Evolutionary conservation across 2,329 filamentous ascomycete genomes (phyloP).

Genomic region (Botrytis sinoallii): DNA sequence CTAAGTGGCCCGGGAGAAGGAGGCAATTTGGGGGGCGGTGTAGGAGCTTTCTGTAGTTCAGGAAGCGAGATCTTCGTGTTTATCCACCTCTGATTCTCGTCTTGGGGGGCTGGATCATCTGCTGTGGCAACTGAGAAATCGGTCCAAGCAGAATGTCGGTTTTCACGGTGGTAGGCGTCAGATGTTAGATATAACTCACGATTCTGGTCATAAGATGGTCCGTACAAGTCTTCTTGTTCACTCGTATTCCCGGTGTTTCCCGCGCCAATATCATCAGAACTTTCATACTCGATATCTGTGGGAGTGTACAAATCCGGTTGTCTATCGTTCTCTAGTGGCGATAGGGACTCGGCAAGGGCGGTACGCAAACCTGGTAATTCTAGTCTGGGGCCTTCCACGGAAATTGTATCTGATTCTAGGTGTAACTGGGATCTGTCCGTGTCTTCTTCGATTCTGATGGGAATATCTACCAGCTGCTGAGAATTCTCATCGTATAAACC

Average conservation of each 20-base stretch:
- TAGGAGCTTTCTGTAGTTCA: constrained; percentile 39
- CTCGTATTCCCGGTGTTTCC: constrained; percentile 22
- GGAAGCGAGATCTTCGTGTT: constrained; percentile 21
- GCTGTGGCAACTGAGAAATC: constrained; percentile 33
- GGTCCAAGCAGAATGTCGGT: constrained; percentile 34
- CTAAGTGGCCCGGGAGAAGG: constrained; percentile 29
- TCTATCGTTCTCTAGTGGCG: constrained; percentile 24
- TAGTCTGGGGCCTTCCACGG: constrained; percentile 24
- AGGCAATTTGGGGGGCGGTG: constrained; percentile 42
- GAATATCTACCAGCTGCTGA: constrained; percentile 8
- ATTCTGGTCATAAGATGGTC: constrained; percentile 25
- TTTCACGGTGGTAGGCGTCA: constrained; percentile 25
- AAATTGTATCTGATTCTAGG: not conserved
- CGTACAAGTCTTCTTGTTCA: constrained; percentile 24
- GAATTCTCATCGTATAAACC: constrained; percentile 3
- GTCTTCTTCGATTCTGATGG: constrained; percentile 9
- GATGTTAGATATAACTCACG: constrained; percentile 24
- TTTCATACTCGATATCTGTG: constrained; percentile 38
- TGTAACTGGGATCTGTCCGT: not conserved
- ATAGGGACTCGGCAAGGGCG: constrained; percentile 29
- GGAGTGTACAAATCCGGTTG: constrained; percentile 32
- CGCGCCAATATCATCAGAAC: constrained; percentile 30
- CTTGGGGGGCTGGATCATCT: constrained; percentile 27
- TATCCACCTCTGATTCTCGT: constrained; percentile 21
- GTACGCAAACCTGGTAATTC: constrained; percentile 31